These are phyloP conservation scores for Xylaria longipes DNA, from an alignment of 495 filamentous ascomycete species.

Conservation along the genomic window DNA sequence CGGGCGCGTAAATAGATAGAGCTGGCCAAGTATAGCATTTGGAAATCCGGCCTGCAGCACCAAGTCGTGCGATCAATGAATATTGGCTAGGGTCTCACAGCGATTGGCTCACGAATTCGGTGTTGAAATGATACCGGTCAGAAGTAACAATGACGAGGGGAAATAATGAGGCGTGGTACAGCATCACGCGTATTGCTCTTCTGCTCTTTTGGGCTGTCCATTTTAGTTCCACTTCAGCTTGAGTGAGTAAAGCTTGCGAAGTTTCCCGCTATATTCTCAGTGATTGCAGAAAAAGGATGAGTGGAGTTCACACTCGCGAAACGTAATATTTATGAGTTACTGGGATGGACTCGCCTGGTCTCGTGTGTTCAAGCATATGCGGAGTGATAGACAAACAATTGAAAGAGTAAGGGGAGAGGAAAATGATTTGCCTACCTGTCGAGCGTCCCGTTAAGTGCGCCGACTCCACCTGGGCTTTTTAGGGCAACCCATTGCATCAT, in stretches of 20 bases:
- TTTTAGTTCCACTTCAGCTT: background rate
- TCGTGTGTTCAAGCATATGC: conserved; percentile 50
- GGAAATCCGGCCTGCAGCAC: conserved; percentile 42
- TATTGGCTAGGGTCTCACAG: conserved; percentile 40
- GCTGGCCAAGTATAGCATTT: conserved; percentile 46
- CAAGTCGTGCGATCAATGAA: conserved; percentile 51
- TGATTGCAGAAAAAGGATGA: conserved; percentile 26
- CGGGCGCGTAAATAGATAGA: conserved; percentile 59
- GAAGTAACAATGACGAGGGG: background rate
- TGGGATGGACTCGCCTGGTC: conserved; percentile 43
- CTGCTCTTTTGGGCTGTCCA: background rate
- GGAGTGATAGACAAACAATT: conserved; percentile 42
- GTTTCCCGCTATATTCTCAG: conserved; percentile 31
- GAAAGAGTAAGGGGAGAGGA: conserved; percentile 32
- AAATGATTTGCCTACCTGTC: conserved; percentile 77
- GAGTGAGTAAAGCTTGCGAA: conserved; percentile 26
- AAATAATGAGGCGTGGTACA: conserved; percentile 6
- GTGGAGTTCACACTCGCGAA: conserved; percentile 48
- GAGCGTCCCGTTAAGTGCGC: conserved; percentile 74
- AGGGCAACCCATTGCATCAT: conserved; percentile 75
- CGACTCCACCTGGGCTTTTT: conserved; percentile 74
- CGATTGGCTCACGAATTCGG: conserved; percentile 46
- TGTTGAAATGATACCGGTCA: background rate
- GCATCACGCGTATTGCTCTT: background rate
- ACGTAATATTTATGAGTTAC: conserved; percentile 37